Evolutionary conservation across 1,284 basidiomycete species (phyloP).

Genomic region (Ustilago hordei): DNA sequence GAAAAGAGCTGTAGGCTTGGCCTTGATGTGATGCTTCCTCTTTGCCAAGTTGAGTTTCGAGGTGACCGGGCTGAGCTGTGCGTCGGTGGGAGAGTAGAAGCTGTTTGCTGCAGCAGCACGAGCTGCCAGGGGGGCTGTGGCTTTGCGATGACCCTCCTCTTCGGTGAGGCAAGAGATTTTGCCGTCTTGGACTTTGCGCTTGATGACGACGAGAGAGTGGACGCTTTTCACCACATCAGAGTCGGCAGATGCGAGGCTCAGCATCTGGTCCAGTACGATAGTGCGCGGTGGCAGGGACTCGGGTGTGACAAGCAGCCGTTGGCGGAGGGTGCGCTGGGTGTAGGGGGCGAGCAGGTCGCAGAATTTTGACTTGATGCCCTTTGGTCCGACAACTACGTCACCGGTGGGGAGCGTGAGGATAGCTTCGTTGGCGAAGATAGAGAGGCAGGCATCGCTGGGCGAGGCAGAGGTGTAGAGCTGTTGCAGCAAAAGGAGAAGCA

Average conservation of each 20-base stretch:
- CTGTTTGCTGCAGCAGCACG: conserved; percentile 61
- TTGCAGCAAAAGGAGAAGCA: background rate
- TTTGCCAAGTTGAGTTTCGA: conserved; percentile 68
- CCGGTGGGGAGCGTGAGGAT: conserved; percentile 64
- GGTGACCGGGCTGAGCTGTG: conserved; percentile 66
- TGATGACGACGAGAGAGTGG: conserved; percentile 64
- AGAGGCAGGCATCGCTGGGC: conserved; percentile 36
- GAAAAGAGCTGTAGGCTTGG: conserved; percentile 67
- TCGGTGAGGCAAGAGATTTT: conserved; percentile 61
- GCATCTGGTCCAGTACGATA: conserved; percentile 62
- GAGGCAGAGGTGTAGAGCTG: conserved; percentile 55
- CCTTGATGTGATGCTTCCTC: conserved; percentile 66
- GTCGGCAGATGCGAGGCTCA: conserved; percentile 37
- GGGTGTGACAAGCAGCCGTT: conserved; percentile 64
- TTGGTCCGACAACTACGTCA: conserved; percentile 61
- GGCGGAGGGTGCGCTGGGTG: conserved; percentile 41
- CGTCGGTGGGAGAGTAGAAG: conserved; percentile 68
- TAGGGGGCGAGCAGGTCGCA: conserved; percentile 40
- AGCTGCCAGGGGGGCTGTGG: conserved; percentile 64
- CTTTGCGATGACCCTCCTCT: conserved; percentile 67
- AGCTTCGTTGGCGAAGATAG: conserved; percentile 61
- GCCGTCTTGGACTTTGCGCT: conserved; percentile 62
- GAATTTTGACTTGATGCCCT: conserved; percentile 44
- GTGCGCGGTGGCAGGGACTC: conserved; percentile 61
- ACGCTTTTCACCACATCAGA: conserved; percentile 35